phyloP scores from a whole-genome alignment of 768 basidiomycete genomes.

The Leccinum subtestaceum region DNA sequence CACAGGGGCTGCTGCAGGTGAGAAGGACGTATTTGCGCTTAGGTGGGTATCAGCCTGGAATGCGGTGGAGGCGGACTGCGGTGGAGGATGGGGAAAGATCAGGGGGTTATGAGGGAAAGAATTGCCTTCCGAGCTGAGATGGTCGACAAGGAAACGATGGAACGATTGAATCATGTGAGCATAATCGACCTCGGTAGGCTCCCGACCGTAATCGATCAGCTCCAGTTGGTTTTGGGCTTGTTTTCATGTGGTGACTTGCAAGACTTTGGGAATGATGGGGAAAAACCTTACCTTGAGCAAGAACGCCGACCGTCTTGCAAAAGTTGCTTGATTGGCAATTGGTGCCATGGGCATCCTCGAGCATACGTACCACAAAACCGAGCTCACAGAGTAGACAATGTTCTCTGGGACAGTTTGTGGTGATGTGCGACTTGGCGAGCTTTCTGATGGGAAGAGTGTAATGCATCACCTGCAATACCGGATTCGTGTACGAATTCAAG shows the following conservation, averaged over 20 bases:
- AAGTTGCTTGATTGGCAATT: conserved; percentile 98
- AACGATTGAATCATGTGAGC: conserved; percentile 90
- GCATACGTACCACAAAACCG: conserved; percentile 92
- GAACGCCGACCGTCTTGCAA: conserved; percentile 86
- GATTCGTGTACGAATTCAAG: conserved; percentile 94
- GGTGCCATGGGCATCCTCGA: conserved; percentile 89
- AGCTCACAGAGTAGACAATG: conserved; percentile 94
- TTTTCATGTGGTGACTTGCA: neutral
- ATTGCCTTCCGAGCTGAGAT: conserved; percentile 73
- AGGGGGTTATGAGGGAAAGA: conserved; percentile 60
- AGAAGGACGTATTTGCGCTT: conserved; percentile 12
- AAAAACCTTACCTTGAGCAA: conserved; percentile 70
- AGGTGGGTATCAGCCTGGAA: conserved; percentile 22
- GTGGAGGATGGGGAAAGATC: conserved; percentile 33
- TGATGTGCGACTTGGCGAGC: conserved; percentile 89
- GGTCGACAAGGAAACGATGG: conserved; percentile 90
- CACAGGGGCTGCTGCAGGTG: conserved; percentile 63
- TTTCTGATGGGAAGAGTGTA: conserved; percentile 74
- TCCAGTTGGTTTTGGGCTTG: conserved; percentile 77
- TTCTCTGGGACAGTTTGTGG: conserved; percentile 82
- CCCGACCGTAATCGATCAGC: conserved; percentile 83
- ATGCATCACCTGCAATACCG: conserved; percentile 86
- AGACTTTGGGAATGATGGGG: neutral
- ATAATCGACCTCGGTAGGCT: conserved; percentile 71
- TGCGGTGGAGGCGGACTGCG: conserved; percentile 1